Evolutionary conservation across 106 monocot genomes (phyloP).

Genomic region (Dendrobium catenatum): DNA sequence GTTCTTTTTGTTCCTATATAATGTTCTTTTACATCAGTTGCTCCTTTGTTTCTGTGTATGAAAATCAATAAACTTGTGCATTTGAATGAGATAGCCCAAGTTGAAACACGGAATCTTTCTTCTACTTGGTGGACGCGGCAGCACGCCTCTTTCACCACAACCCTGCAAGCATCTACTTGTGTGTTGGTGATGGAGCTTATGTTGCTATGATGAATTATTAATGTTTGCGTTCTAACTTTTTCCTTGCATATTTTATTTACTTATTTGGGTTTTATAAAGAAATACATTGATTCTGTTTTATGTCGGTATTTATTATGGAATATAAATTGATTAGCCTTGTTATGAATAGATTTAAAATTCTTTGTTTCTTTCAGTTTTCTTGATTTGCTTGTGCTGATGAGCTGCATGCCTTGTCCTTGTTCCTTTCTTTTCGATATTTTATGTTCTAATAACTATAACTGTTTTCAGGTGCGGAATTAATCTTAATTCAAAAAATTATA

Average conservation of each 20-base stretch:
- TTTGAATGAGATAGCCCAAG: not conserved
- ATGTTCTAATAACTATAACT: too few relatives aligned
- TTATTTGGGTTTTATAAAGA: not conserved
- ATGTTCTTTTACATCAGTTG: not conserved
- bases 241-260: not conserved
- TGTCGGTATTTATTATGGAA: not conserved
- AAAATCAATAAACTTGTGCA: not conserved
- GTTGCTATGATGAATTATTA: too few relatives aligned
- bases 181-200: too few relatives aligned
- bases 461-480: too few relatives aligned
- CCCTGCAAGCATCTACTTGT: not conserved
- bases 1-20: not conserved
- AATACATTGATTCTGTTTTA: not conserved
- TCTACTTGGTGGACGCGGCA: not conserved
- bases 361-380: not conserved
- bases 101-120: not conserved
- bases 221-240: too few relatives aligned
- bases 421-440: too few relatives aligned
- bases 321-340: not conserved
- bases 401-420: too few relatives aligned
- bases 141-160: too few relatives aligned
- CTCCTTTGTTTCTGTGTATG: not conserved
- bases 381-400: too few relatives aligned
- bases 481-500: too few relatives aligned
- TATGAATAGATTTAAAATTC: not conserved